A percentile compares a stretch with the other conserved stretches of the same genome.
Conservation (phyloP, 2,329 filamentous ascomycete species). For the Xylariaceae sp. region DNA sequence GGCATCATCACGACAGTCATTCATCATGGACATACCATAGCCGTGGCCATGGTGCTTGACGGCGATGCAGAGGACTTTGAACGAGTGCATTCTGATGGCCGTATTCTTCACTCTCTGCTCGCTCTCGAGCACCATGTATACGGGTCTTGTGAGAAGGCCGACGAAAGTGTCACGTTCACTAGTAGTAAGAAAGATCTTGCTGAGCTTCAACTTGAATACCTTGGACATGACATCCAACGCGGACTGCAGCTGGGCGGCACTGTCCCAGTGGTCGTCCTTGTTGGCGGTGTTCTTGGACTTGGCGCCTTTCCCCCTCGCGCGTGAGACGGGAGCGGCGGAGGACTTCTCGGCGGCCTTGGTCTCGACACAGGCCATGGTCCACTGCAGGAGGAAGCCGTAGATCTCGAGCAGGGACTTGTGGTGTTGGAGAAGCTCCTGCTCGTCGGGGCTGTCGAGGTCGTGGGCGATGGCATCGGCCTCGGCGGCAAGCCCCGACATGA, state of each 20-base stretch:
- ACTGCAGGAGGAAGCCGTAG: slow-evolving; percentile 90
- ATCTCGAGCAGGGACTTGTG: slow-evolving; percentile 92
- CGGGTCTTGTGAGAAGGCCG: slow-evolving; percentile 82
- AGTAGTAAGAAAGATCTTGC: slow-evolving; percentile 91
- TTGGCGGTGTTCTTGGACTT: slow-evolving; percentile 66
- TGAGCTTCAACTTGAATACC: slow-evolving; percentile 86
- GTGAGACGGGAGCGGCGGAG: slow-evolving; percentile 64
- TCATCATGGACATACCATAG: slow-evolving; percentile 62
- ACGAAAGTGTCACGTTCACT: slow-evolving; percentile 96
- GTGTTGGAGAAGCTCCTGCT: slow-evolving; percentile 80
- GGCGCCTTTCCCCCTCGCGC: slow-evolving; percentile 73
- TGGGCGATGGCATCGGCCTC: slow-evolving; percentile 83
- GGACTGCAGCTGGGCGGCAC: slow-evolving; percentile 78
- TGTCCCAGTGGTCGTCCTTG: slow-evolving; percentile 85
- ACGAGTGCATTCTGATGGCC: slow-evolving; percentile 90
- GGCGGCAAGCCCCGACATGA: slow-evolving; percentile 79
- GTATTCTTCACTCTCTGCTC: slow-evolving; percentile 89
- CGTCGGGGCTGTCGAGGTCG: slow-evolving; percentile 81
- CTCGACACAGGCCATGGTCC: slow-evolving; percentile 93
- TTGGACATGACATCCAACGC: slow-evolving; percentile 95
- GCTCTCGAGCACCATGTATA: slow-evolving; percentile 92
- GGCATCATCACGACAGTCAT: neutral
- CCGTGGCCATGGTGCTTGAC: slow-evolving; percentile 97
- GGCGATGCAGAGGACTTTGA: slow-evolving; percentile 93
- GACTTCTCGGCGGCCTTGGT: slow-evolving; percentile 90